phyloP scores from a whole-genome alignment of 2,329 filamentous ascomycete species.

The Xylariaceae sp. region DNA sequence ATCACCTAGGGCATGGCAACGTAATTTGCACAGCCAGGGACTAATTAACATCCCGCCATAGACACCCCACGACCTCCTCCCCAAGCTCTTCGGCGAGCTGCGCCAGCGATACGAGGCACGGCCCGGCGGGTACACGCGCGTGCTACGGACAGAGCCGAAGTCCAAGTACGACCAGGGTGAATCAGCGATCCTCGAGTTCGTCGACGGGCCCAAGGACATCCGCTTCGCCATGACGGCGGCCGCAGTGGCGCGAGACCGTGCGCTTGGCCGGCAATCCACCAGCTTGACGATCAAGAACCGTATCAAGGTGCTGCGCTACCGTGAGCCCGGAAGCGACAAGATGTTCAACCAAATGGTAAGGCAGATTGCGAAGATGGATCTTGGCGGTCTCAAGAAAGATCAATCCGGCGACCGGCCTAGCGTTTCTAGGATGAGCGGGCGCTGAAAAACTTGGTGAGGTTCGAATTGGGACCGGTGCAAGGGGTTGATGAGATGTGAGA shows the following conservation, averaged over 20 bases:
- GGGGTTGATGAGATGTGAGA: neutral
- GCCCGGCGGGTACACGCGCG: conserved; percentile 89
- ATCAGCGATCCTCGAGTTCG: conserved; percentile 87
- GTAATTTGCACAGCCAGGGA: no score
- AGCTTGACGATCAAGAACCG: conserved; percentile 73
- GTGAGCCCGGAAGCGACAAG: conserved; percentile 54
- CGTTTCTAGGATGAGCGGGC: neutral
- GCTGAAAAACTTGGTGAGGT: neutral
- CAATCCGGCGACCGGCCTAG: conserved; percentile 10
- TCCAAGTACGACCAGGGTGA: conserved; percentile 79
- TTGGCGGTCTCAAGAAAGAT: conserved; percentile 28
- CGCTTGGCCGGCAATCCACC: conserved; percentile 53
- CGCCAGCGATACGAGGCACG: conserved; percentile 70
- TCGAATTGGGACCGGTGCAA: neutral
- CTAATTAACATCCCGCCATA: conserved; percentile 30
- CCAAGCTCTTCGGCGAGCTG: conserved; percentile 83
- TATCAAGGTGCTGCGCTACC: conserved; percentile 73
- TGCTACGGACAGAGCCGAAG: conserved; percentile 84
- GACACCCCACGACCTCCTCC: conserved; percentile 64
- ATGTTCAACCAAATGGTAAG: conserved; percentile 62
- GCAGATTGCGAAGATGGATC: conserved; percentile 33
- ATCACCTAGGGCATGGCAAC: no score
- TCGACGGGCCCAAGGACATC: conserved; percentile 90
- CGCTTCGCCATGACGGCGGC: conserved; percentile 91
- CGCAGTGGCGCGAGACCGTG: conserved; percentile 62